phyloP scores from a whole-genome alignment of 345 rosid genomes.

The Salix caprea region DNA sequence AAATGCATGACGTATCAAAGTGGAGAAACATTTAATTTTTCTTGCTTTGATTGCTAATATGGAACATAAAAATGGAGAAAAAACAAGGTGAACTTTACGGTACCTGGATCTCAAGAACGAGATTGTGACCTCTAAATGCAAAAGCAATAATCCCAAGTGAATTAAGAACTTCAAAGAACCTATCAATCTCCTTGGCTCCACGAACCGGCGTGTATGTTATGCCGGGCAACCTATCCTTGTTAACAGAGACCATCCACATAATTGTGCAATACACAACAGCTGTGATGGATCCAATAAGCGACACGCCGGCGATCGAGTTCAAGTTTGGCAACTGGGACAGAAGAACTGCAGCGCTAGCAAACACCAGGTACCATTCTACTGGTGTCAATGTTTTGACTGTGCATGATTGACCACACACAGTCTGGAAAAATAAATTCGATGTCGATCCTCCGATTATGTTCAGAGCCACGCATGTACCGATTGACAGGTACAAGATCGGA shows the following conservation, averaged over 20 bases:
- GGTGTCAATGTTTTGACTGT: slow-evolving; percentile 11
- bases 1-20: not conserved
- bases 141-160: slow-evolving; percentile 39
- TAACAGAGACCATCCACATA: slow-evolving; percentile 35
- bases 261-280: slow-evolving; percentile 34
- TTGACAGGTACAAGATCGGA: slow-evolving; percentile 35
- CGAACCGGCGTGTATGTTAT: slow-evolving; percentile 32
- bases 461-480: slow-evolving; percentile 33
- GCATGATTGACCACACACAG: slow-evolving; percentile 22
- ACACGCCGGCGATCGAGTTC: slow-evolving; percentile 36
- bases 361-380: slow-evolving; percentile 39
- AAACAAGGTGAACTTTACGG: not conserved
- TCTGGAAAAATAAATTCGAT: slow-evolving; percentile 28
- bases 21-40: not conserved
- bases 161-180: slow-evolving; percentile 23
- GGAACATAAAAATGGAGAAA: not conserved
- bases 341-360: slow-evolving; percentile 31
- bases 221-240: slow-evolving; percentile 24
- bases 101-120: slow-evolving; percentile 47
- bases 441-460: slow-evolving; percentile 39
- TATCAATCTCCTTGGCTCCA: not conserved
- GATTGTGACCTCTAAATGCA: slow-evolving; percentile 50
- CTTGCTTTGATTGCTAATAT: not conserved
- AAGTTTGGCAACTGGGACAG: slow-evolving; percentile 49
- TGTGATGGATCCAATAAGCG: slow-evolving; percentile 31